Evolutionary conservation across 2,329 filamentous ascomycete species (phyloP), one percentile per base, ranked within the genome.

Genomic region (Sporothrix variecibatus): DNA sequence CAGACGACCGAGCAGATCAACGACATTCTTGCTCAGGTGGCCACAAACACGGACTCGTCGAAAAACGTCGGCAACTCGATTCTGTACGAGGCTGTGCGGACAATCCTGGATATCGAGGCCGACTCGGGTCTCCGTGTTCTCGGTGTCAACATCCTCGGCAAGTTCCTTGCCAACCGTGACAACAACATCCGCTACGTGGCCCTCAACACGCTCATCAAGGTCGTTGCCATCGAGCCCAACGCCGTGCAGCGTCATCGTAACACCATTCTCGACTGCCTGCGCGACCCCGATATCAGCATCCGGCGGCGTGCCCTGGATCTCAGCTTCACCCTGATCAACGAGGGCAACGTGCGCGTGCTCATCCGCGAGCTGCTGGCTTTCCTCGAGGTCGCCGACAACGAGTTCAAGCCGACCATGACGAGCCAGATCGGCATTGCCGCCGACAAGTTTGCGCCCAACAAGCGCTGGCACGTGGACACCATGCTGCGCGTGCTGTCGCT

Each of bases 11-110:
- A 99, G 83, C 92, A 97, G 82, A 98, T 99, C 85, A 99, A 98
- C 84, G 96, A 99, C 80, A 99, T 99, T 76, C 86, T 99, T 75
- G 96, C 96, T 6, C 95, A 97, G 85, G 96, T 99, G 72, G 96
- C 96, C 71, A 98, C 95, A 53, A 99, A 99, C 83, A 99, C 96
- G 0, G 96, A 99, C 80, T 94, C 95, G 0, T 95, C 95, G 38
- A 99, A 99, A 86, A 99, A 99, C 78, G 96, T 99, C 58, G 96
- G 96, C 76, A 99, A 99, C 82, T 95, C 96, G 0, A 99, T 99
- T 78, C 87, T 99, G 8, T 99, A 99, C 84, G 96, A 99, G 84
- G 93, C 96, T 1, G 96, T 99, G 51, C 90, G 96, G 60, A 99
- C 96, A 0, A 99, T 99, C 78, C 90, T 99, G 68, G 96, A 99